phyloP scores from a whole-genome alignment of 768 basidiomycete genomes.

The Suillus variegatus region DNA sequence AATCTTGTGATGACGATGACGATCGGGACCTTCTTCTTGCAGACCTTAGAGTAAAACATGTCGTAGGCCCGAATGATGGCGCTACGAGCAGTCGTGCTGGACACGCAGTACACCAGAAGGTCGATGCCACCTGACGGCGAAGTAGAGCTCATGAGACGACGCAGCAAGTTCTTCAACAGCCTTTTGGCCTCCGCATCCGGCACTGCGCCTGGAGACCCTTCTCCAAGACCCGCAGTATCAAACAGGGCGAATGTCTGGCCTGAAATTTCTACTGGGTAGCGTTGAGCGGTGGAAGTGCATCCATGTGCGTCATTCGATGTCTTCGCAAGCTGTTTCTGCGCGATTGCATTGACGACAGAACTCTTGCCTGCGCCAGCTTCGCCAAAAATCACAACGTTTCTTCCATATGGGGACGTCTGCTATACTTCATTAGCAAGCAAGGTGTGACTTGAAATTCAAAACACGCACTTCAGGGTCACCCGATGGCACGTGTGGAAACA shows the following conservation, averaged over 20 bases:
- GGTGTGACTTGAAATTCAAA: too few species aligned
- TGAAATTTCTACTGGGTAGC: constrained; percentile 25
- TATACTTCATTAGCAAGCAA: background rate
- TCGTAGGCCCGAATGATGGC: constrained; percentile 34
- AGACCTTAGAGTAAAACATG: constrained; percentile 39
- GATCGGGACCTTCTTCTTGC: constrained; percentile 38
- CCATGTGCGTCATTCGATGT: constrained; percentile 34
- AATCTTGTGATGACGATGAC: constrained; percentile 39
- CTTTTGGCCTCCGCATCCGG: constrained; percentile 26
- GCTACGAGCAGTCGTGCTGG: constrained; percentile 31
- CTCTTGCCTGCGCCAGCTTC: constrained; percentile 43
- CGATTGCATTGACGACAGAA: constrained; percentile 43
- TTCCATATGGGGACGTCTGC: background rate
- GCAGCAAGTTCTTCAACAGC: constrained; percentile 30
- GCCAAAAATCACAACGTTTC: constrained; percentile 43
- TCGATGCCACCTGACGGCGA: background rate
- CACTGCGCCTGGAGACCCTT: constrained; percentile 28
- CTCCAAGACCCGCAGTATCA: constrained; percentile 35
- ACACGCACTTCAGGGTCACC: too few species aligned
- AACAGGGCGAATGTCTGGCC: constrained; percentile 23
- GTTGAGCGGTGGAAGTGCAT: constrained; percentile 31
- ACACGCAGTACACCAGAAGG: constrained; percentile 33
- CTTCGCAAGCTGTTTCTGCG: constrained; percentile 22
- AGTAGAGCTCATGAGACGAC: constrained; percentile 23
- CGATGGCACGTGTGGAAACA: background rate